These are phyloP conservation scores for Byssoonygena ceratinophila DNA, from an alignment of 2,329 filamentous ascomycete species.

Conservation along the genomic window DNA sequence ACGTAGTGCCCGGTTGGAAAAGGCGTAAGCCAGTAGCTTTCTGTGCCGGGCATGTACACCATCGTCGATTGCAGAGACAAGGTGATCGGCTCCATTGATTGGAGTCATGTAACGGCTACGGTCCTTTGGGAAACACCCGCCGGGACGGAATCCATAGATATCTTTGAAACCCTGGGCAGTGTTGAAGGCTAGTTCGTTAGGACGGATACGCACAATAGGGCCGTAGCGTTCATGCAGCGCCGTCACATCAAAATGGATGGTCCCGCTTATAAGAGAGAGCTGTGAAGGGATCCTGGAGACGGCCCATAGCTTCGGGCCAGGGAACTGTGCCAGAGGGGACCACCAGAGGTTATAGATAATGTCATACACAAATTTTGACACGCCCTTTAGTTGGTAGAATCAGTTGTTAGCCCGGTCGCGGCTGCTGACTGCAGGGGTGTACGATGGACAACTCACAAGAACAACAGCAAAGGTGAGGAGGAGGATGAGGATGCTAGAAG, in stretches of 20 bases:
- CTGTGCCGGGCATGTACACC: slow-evolving; percentile 17
- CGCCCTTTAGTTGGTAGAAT: neutral
- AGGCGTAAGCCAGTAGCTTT: slow-evolving; percentile 28
- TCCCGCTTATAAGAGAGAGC: slow-evolving; percentile 15
- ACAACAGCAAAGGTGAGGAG: neutral
- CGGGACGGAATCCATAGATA: slow-evolving; percentile 21
- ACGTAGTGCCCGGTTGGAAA: slow-evolving; percentile 32
- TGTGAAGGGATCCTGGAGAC: slow-evolving; percentile 17
- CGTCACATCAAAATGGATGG: slow-evolving; percentile 19
- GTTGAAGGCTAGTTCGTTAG: slow-evolving; percentile 23
- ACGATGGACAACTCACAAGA: neutral
- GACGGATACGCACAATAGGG: slow-evolving; percentile 24
- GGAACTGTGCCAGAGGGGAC: slow-evolving; percentile 21
- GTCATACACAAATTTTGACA: neutral
- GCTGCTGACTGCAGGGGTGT: neutral
- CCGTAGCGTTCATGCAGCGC: slow-evolving; percentile 24
- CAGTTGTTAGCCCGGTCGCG: neutral
- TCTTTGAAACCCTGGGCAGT: slow-evolving; percentile 23
- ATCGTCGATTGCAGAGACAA: slow-evolving; percentile 5
- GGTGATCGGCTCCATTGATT: neutral
- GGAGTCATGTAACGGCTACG: neutral
- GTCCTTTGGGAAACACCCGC: slow-evolving; percentile 9
- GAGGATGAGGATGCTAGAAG: neutral
- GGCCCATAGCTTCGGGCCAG: slow-evolving; percentile 18
- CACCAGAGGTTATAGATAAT: slow-evolving; percentile 22